Evolutionary conservation across 2,329 filamentous ascomycete species (phyloP), one percentile per base, ranked within the genome.

Genomic region (Penicillium brevicompactum): DNA sequence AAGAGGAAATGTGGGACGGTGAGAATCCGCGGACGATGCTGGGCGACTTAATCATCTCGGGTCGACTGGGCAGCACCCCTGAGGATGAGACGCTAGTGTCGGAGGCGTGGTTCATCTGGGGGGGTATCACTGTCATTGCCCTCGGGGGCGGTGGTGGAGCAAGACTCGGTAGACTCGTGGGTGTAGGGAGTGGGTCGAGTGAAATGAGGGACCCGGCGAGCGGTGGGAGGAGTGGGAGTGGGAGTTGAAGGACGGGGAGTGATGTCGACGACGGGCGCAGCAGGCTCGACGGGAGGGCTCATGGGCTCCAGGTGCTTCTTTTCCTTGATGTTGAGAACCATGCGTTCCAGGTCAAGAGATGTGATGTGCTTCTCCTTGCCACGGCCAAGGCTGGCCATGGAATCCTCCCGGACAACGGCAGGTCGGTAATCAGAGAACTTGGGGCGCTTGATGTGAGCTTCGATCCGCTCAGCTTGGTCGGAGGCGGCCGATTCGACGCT

Each of bases 271-370:
- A 74, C 67, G 13, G 70, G 65, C 30, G 73, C 68, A 22, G 74
- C 58, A 51, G 76, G 68, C 67, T 76, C 63, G 66, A 73, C 58
- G 70, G 79, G 53, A 74, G 73, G 48, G 27, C 79, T 73, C 37
- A 85, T 73, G 4, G 84, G 84, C 67, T 84, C 80, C 21, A 93
- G 80, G 44, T 83, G 82, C 73, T 87, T 86, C 75, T 90, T 91
- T 75, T 94, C 89, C 74, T 95, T 90, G 70, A 97, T 97, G 38
- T 88, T 91, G 53, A 90, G 86, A 41, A 97, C 91, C 84, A 97
- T 95, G 78, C 95, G 95, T 75, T 96, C 91, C 30, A 97, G 82
- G 66, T 94, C 90, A 68, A 91, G 84, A 6, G 93, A 91, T n/a
- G 92, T 95, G 64, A 97, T 93, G 76, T 96, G 92, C 68, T 90